A percentile compares a stretch with the other conserved stretches of the same genome.
Evolutionary conservation across 2,329 filamentous ascomycete genomes (phyloP).

Genomic region (Aspergillus udagawae): DNA sequence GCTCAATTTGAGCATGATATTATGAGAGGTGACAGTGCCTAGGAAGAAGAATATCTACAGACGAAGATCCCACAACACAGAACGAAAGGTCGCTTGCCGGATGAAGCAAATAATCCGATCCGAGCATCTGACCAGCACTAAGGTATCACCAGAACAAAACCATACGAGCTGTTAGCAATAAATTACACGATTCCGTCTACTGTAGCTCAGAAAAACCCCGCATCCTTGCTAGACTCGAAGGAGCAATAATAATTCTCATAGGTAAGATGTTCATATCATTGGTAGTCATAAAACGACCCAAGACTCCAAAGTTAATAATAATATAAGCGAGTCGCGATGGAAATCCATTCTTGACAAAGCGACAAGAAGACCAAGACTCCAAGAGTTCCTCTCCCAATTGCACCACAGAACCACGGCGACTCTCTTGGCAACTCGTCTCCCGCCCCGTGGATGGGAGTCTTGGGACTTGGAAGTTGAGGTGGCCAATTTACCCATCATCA

Average conservation of each 20-base stretch:
- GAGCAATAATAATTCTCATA: neutral
- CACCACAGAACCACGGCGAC: neutral
- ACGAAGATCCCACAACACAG: neutral
- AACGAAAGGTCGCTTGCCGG: neutral
- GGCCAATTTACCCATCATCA: neutral
- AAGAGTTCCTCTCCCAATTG: neutral
- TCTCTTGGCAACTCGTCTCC: slow-evolving; percentile 5
- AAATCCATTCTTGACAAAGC: neutral
- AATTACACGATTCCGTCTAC: neutral
- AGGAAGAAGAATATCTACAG: neutral
- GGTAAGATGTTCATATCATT: neutral
- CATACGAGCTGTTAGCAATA: neutral
- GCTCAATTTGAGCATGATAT: neutral
- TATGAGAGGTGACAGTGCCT: neutral
- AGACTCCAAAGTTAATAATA: neutral
- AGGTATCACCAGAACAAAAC: neutral
- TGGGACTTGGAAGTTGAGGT: neutral
- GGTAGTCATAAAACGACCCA: neutral
- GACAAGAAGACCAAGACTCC: neutral
- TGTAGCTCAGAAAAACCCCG: neutral
- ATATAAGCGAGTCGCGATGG: neutral
- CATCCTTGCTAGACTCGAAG: neutral
- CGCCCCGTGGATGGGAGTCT: slow-evolving; percentile 6
- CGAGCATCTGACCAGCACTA: neutral
- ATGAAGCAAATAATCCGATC: neutral